Percentiles rank a stretch among this genome's conserved stretches.
These are phyloP conservation scores for Suhomyces prunicola DNA, from an alignment of 805 yeast species.

Conservation along the genomic window DNA sequence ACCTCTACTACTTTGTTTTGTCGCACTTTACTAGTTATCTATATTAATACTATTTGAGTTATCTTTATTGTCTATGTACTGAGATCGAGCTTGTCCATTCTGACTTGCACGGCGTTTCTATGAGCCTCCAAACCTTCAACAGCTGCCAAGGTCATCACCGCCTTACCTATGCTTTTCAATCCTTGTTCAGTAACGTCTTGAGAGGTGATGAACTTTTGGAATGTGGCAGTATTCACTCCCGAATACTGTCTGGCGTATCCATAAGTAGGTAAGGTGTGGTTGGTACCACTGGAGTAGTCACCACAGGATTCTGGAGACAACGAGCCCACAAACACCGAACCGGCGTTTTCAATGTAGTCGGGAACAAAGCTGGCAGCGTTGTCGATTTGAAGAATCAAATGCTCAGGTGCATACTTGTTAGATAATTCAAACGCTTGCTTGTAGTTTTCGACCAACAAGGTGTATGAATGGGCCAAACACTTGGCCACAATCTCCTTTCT, in stretches of 20 bases:
- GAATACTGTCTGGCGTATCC: conserved; percentile 97
- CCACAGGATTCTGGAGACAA: conserved; percentile 98
- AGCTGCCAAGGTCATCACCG: conserved; percentile 92
- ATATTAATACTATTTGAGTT: not conserved
- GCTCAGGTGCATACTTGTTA: conserved; percentile 96
- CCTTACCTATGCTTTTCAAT: conserved; percentile 83
- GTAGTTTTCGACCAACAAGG: conserved; percentile 62
- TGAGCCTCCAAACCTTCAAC: conserved; percentile 98
- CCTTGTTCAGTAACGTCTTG: conserved; percentile 90
- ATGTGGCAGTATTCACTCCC: conserved; percentile 95
- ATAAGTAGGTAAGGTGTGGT: conserved; percentile 97
- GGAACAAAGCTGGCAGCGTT: conserved; percentile 71
- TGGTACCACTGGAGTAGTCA: conserved; percentile 96
- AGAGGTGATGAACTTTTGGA: conserved; percentile 91
- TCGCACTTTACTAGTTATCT: not conserved
- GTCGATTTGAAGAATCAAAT: conserved; percentile 85
- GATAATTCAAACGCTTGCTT: conserved; percentile 85
- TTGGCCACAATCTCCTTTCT: conserved; percentile 91
- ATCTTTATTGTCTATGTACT: not conserved
- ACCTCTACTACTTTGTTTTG: no score
- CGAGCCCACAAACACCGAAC: conserved; percentile 94
- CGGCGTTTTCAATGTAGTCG: conserved; percentile 81
- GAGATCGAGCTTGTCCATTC: conserved; percentile 80
- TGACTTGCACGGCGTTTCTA: conserved; percentile 91
- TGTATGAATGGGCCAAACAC: conserved; percentile 88